These are phyloP conservation scores for Calonectria pteridis DNA, from an alignment of 2,329 filamentous ascomycete species.

Conservation along the genomic window DNA sequence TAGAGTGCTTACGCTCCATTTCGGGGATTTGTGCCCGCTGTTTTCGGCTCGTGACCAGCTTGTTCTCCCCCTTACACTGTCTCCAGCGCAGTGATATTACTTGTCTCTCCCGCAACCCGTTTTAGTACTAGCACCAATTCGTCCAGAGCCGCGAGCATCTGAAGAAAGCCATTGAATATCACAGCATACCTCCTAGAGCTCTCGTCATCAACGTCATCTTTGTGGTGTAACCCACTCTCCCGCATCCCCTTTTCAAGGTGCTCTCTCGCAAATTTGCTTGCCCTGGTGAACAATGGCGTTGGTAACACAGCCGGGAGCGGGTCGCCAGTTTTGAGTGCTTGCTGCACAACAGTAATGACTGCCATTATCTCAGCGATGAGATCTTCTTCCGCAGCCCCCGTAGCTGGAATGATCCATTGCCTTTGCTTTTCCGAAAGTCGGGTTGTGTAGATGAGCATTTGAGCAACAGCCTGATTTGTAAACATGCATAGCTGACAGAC, in stretches of 20 bases:
- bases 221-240: background rate
- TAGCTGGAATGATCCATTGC: conserved; percentile 5
- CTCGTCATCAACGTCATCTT: background rate
- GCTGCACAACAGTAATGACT: conserved; percentile 20
- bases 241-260: background rate
- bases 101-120: conserved; percentile 17
- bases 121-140: conserved; percentile 21
- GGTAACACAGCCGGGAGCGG: conserved; percentile 28
- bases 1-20: background rate
- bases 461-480: conserved; percentile 22
- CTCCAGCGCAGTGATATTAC: conserved; percentile 5
- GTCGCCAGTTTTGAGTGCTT: conserved; percentile 19
- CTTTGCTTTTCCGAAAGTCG: background rate
- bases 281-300: conserved; percentile 20
- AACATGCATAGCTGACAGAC: conserved; percentile 21
- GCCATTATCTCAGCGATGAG: conserved; percentile 27
- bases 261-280: background rate
- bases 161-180: conserved; percentile 7
- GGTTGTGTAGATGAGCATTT: conserved; percentile 12
- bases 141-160: conserved; percentile 13
- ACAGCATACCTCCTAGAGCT: conserved; percentile 6
- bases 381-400: background rate
- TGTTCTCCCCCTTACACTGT: background rate
- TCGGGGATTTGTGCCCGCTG: background rate
- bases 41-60: background rate